Percentiles rank a stretch among this genome's conserved stretches.
These are phyloP conservation scores for Phellopilus nigrolimitatus DNA, from an alignment of 1,284 basidiomycete genomes.

Conservation along the genomic window DNA sequence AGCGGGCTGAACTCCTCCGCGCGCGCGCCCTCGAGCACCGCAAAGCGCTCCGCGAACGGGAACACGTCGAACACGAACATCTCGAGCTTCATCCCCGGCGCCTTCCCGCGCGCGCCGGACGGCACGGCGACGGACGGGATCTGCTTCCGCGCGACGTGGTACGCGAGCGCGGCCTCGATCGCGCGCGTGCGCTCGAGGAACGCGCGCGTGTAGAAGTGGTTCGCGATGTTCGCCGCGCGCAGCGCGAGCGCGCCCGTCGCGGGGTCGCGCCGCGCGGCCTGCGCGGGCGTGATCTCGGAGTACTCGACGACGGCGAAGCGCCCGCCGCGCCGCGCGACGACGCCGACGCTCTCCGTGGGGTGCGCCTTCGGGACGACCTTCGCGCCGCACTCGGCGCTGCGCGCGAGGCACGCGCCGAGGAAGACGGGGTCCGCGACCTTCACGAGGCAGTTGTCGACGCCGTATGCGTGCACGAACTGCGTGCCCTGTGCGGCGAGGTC, in stretches of 20 bases:
- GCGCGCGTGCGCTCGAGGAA: constrained; percentile 80
- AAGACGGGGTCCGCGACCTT: constrained; percentile 96
- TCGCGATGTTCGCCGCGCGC: constrained; percentile 96
- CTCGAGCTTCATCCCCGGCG: constrained; percentile 99
- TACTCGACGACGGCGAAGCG: constrained; percentile 96
- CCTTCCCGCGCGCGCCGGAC: constrained; percentile 72
- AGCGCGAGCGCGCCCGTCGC: constrained; percentile 74
- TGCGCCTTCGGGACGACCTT: constrained; percentile 93
- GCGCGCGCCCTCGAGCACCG: constrained; percentile 86
- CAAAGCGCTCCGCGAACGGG: constrained; percentile 82
- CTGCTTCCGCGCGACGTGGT: constrained; percentile 98
- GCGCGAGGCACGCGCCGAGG: constrained; percentile 87
- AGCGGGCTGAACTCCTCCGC: constrained; percentile 93
- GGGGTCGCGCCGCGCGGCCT: constrained; percentile 74
- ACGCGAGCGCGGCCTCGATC: constrained; percentile 89
- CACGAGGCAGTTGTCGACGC: constrained; percentile 99
- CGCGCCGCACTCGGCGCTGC: constrained; percentile 84
- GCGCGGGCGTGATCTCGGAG: constrained; percentile 88
- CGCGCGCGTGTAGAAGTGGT: constrained; percentile 93
- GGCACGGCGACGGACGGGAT: constrained; percentile 79
- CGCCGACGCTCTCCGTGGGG: constrained; percentile 91
- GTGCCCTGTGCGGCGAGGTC: constrained; percentile 79
- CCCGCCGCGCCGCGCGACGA: constrained; percentile 79
- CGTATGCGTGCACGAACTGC: constrained; percentile 91
- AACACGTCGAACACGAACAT: constrained; percentile 99